A percentile compares a stretch with the other conserved stretches of the same genome.
phyloP scores from a whole-genome alignment of 1,284 basidiomycete species.

The Ustilago trichophora region DNA sequence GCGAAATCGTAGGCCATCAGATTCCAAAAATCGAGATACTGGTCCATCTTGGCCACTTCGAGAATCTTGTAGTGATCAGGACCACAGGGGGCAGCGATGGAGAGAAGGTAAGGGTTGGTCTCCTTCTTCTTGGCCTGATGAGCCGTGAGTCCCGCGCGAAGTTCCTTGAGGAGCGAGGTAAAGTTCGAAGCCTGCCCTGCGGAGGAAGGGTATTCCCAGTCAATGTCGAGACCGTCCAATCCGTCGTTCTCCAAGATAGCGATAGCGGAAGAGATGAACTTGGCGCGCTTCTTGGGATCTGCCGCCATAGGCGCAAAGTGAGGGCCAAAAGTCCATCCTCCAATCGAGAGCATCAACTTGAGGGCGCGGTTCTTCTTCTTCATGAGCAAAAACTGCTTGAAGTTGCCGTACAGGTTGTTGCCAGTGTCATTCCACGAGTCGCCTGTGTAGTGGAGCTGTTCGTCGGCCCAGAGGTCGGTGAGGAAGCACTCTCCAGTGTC shows the following conservation, averaged over 20 bases:
- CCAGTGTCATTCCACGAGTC: conserved; percentile 71
- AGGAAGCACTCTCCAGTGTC: conserved; percentile 73
- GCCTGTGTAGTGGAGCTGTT: conserved; percentile 71
- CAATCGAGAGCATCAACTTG: conserved; percentile 67
- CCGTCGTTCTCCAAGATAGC: conserved; percentile 84
- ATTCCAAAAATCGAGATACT: conserved; percentile 82
- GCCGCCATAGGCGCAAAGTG: conserved; percentile 63
- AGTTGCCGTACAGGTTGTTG: conserved; percentile 84
- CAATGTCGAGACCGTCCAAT: conserved; percentile 79
- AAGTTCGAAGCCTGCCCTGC: conserved; percentile 78
- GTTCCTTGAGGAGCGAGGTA: conserved; percentile 75
- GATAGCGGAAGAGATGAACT: conserved; percentile 78
- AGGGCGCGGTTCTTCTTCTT: conserved; percentile 76
- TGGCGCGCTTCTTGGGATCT: conserved; percentile 69
- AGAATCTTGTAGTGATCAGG: conserved; percentile 75
- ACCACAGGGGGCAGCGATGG: conserved; percentile 84
- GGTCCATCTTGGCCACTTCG: conserved; percentile 77
- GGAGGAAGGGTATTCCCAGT: conserved; percentile 84
- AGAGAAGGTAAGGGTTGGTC: conserved; percentile 73
- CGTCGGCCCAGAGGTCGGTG: conserved; percentile 83
- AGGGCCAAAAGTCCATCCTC: conserved; percentile 67
- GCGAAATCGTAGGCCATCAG: conserved; percentile 76
- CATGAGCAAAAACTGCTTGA: conserved; percentile 85
- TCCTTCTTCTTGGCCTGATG: conserved; percentile 71
- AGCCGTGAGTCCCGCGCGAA: conserved; percentile 76